phyloP scores from a whole-genome alignment of 2,329 filamentous ascomycete genomes.

The Erysiphe pisi region DNA sequence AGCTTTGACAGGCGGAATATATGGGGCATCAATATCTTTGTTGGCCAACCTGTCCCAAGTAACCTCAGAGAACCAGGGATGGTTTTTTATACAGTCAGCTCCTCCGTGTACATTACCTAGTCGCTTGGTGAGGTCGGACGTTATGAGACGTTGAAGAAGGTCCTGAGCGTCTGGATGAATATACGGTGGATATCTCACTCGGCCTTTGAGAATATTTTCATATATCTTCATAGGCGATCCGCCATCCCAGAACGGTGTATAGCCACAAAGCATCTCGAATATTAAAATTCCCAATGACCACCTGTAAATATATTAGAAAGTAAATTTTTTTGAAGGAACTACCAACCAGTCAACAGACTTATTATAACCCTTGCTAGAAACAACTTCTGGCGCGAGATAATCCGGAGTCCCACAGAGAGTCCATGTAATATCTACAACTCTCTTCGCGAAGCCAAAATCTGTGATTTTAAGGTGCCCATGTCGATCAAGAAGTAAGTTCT shows the following conservation, averaged over 20 bases:
- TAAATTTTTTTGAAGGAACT: conserved; percentile 29
- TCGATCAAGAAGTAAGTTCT: conserved; percentile 81
- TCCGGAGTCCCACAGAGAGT: conserved; percentile 96
- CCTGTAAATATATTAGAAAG: conserved; percentile 44
- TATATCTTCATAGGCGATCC: conserved; percentile 99
- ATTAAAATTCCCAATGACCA: conserved; percentile 98
- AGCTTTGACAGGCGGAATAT: conserved; percentile 88
- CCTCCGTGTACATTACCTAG: conserved; percentile 89
- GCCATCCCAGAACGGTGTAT: conserved; percentile 98
- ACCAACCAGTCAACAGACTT: conserved; percentile 97
- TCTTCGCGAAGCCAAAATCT: conserved; percentile 97
- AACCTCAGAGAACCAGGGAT: conserved; percentile 94
- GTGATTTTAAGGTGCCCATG: conserved; percentile 96
- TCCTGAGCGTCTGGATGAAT: conserved; percentile 92
- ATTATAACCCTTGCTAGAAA: conserved; percentile 99
- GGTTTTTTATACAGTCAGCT: conserved; percentile 83
- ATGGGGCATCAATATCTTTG: conserved; percentile 97
- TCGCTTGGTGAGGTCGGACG: conserved; percentile 85
- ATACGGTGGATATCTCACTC: conserved; percentile 93
- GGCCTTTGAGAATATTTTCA: conserved; percentile 93
- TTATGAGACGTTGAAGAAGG: conserved; percentile 84
- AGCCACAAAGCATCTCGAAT: conserved; percentile 98
- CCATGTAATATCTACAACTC: conserved; percentile 98
- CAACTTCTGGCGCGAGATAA: conserved; percentile 93
- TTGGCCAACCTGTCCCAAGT: conserved; percentile 91